Percentiles rank a stretch among this genome's conserved stretches.
Evolutionary conservation across 2,329 filamentous ascomycete genomes (phyloP).

Genomic region (Thermomyces lanuginosus): DNA sequence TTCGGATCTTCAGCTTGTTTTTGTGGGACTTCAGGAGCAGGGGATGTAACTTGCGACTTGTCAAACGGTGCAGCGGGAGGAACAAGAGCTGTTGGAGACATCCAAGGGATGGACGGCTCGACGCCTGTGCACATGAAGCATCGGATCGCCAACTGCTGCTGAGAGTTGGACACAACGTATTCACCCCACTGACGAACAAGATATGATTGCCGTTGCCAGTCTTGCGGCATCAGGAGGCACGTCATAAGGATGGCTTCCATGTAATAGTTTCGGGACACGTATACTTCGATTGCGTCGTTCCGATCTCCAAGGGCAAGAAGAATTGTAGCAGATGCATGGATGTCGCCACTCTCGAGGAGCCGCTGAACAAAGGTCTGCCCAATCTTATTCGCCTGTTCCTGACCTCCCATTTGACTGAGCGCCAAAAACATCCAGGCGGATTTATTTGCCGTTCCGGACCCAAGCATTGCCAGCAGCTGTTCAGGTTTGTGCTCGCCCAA

Average conservation of each 20-base stretch:
- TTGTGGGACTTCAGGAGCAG: constrained; percentile 41
- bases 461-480: constrained; percentile 57
- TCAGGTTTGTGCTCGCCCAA: constrained; percentile 72
- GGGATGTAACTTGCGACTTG: constrained; percentile 12
- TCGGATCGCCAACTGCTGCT: constrained; percentile 78
- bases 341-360: constrained; percentile 71
- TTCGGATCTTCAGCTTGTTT: constrained; percentile 6
- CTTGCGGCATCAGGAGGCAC: constrained; percentile 62
- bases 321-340: constrained; percentile 84
- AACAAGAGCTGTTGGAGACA: constrained; percentile 68
- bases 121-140: constrained; percentile 83
- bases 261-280: constrained; percentile 75
- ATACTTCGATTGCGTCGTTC: constrained; percentile 91
- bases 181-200: constrained; percentile 93
- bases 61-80: constrained; percentile 37
- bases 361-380: constrained; percentile 82
- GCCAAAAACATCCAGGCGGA: constrained; percentile 96
- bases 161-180: constrained; percentile 67
- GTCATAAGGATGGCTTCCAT: constrained; percentile 88
- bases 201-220: constrained; percentile 82
- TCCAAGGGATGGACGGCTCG: constrained; percentile 75
- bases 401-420: constrained; percentile 67
- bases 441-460: constrained; percentile 72
- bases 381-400: constrained; percentile 71
- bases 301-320: constrained; percentile 82